Conservation (phyloP, 2,329 filamentous ascomycete species). For the Aspergillus pseudoglaucus region DNA sequence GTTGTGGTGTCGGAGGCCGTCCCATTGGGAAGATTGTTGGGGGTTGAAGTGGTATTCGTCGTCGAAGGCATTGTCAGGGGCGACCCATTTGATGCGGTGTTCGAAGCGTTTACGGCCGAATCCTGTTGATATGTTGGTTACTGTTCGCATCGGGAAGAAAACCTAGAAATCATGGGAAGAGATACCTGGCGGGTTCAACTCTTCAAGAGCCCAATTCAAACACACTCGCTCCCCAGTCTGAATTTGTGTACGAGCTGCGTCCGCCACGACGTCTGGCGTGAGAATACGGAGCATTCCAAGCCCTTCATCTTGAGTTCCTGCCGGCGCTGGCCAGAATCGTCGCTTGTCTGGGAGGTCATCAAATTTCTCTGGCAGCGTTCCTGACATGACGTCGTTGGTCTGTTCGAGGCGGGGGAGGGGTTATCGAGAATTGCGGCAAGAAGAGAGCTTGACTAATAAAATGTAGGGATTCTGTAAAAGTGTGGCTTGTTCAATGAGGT, state of each 20-base stretch:
- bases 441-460: background rate
- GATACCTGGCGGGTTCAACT: constrained; percentile 42
- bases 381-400: constrained; percentile 12
- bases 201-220: constrained; percentile 52
- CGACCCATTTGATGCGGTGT: constrained; percentile 46
- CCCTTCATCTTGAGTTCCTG: constrained; percentile 47
- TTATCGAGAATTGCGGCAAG: background rate
- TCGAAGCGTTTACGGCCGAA: constrained; percentile 48
- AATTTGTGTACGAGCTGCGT: constrained; percentile 48
- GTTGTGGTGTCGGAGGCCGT: constrained; percentile 47
- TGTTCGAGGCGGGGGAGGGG: constrained; percentile 1
- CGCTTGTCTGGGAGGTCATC: constrained; percentile 44
- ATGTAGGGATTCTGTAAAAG: too few relatives aligned
- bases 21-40: constrained; percentile 51
- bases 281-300: constrained; percentile 48
- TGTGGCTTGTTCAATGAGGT: too few relatives aligned
- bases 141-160: background rate
- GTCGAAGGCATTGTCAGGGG: constrained; percentile 41
- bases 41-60: constrained; percentile 50
- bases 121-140: constrained; percentile 31
- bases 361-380: constrained; percentile 24
- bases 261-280: constrained; percentile 47
- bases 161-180: background rate
- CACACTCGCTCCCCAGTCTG: constrained; percentile 48
- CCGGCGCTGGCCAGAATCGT: constrained; percentile 43